These are phyloP conservation scores for Citrus sinensis DNA, from an alignment of 345 rosid species.

Conservation along the genomic window DVS_A1.0 CM039164.1:26455501-26456000, in stretches of 20 bases:
- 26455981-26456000: neutral
- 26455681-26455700: slow-evolving; percentile 86
- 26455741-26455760: slow-evolving; percentile 69
- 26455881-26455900: slow-evolving; percentile 53
- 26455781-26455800: neutral
- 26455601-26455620: slow-evolving; percentile 87
- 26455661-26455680: slow-evolving; percentile 48
- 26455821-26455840: neutral
- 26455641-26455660: slow-evolving; percentile 70
- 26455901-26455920: slow-evolving; percentile 42
- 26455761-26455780: slow-evolving; percentile 54
- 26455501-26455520: no score
- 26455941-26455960: neutral
- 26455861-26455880: slow-evolving; percentile 67
- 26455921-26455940: neutral
- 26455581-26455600: slow-evolving; percentile 69
- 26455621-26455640: slow-evolving; percentile 78
- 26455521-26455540: neutral
- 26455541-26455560: slow-evolving; percentile 21
- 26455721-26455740: slow-evolving; percentile 65
- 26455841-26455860: neutral
- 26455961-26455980: neutral
- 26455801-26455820: neutral
- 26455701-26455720: slow-evolving; percentile 73
- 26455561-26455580: slow-evolving; percentile 72